Base-by-base conservation (phyloP, 345 rosid genomes). In the Zanthoxylum bungeanum region DNA sequence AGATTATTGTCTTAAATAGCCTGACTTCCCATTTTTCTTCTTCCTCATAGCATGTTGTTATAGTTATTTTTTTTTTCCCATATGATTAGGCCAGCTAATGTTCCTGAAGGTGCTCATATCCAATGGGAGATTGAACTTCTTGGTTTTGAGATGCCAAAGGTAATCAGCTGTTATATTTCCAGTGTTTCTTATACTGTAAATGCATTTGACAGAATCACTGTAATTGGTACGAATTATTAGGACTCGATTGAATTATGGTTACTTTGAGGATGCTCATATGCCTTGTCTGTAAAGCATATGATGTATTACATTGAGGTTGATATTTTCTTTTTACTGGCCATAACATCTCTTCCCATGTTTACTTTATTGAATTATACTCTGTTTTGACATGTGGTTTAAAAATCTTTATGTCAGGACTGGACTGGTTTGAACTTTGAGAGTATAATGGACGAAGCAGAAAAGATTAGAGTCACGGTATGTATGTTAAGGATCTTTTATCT, bases 111-210 rank as follows among this genome's bases (percentile, higher is more conserved):
- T 79, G 94, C 96, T 72, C 93, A 89, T 72, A 76, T 92, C 69
- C 91, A 84, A 73, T 95, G 99, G 98, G 96, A 91, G 82, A 91
- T 95, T 79, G 97, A 95, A 79, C 97, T 95, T 73, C 93, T 95
- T 84, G 82, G 96, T 77, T 92, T 95, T 77, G 99, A 95, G 86
- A 92, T 78, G 84, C 97, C 98, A 16, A 86, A 75, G 87, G 99
- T 95, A 89, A 86, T 68, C 16, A 16, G 37, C 36, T 66, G 19
- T 6, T 31, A 21, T 63, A 40, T 49, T 37, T 30, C 30, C 34
- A 3, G 37, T 44, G 37, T 47, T 28, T 25, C 0, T 3, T 25
- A 10, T 22, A n/a, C 10, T 0, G 8, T 36, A 36, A 31, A 21
- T 36, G 22, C 19, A 42, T 42, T 42, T 42, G 68, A 9, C 36